These are phyloP conservation scores for Jacaranda mimosifolia DNA, from an alignment of 257 asterid genomes.

Conservation along the genomic window DNA sequence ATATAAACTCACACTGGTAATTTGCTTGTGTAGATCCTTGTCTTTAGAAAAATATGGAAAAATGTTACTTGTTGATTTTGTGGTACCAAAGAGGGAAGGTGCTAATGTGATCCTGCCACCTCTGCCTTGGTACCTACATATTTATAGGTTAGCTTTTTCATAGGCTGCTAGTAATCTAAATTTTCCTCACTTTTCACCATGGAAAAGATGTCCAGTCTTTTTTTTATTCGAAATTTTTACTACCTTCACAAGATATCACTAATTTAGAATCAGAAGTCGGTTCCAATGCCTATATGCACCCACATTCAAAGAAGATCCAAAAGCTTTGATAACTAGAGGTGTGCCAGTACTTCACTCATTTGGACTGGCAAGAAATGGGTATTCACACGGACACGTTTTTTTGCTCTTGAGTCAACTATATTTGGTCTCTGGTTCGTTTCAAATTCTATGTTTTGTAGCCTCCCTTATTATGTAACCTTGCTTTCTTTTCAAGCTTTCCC, in stretches of 20 bases:
- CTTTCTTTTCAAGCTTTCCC: neutral
- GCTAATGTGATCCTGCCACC: neutral
- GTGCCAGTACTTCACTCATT: neutral
- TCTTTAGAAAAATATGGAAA: neutral
- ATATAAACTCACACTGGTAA: slow-evolving; percentile 10
- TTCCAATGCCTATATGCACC: neutral
- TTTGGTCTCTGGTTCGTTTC: neutral
- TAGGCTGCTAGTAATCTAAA: neutral
- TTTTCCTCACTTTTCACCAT: neutral
- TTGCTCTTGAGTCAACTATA: neutral
- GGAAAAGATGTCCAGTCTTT: neutral
- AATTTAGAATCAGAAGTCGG: neutral
- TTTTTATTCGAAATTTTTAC: neutral
- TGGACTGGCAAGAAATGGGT: neutral
- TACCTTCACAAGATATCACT: neutral
- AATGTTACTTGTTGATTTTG: neutral
- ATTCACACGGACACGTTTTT: neutral
- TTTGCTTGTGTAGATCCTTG: slow-evolving; percentile 9
- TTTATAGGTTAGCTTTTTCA: neutral
- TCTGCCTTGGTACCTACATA: neutral
- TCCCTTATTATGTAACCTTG: neutral
- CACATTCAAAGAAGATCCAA: neutral
- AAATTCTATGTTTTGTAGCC: neutral
- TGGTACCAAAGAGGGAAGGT: slow-evolving; percentile 2
- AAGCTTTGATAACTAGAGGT: neutral